These are phyloP conservation scores for Trichoderma sp. DNA, from an alignment of 2,329 filamentous ascomycete genomes.

Conservation along the genomic window DNA sequence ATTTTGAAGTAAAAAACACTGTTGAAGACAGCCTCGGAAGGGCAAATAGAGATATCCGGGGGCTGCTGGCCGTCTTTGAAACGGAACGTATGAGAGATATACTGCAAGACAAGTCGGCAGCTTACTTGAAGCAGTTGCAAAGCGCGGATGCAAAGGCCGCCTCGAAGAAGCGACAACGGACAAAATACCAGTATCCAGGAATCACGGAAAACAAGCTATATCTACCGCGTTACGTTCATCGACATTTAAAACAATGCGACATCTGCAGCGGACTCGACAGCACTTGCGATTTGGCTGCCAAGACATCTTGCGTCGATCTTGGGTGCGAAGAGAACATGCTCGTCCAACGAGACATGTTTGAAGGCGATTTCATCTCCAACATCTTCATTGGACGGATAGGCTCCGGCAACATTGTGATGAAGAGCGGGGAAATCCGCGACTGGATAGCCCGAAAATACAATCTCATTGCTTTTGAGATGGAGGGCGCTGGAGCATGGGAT, in stretches of 20 bases:
- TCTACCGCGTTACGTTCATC: slow-evolving; percentile 34
- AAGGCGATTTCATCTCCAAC: slow-evolving; percentile 32
- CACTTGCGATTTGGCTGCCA: slow-evolving; percentile 31
- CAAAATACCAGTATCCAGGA: slow-evolving; percentile 33
- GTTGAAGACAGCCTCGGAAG: slow-evolving; percentile 33
- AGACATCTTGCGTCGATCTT: slow-evolving; percentile 33
- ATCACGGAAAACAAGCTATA: slow-evolving; percentile 35
- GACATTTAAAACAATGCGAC: slow-evolving; percentile 29
- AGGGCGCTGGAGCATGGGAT: slow-evolving; percentile 36
- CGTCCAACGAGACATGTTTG: slow-evolving; percentile 9
- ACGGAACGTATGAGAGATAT: slow-evolving; percentile 26
- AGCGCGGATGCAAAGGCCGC: slow-evolving; percentile 20
- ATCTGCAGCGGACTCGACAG: slow-evolving; percentile 12
- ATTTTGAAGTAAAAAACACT: slow-evolving; percentile 33
- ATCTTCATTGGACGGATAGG: slow-evolving; percentile 43
- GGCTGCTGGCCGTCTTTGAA: slow-evolving; percentile 31
- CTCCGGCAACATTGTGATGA: slow-evolving; percentile 45
- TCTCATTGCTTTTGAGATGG: slow-evolving; percentile 40
- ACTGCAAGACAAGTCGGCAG: slow-evolving; percentile 20
- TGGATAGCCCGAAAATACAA: slow-evolving; percentile 30
- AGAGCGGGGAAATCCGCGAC: slow-evolving; percentile 40
- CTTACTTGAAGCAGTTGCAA: slow-evolving; percentile 29
- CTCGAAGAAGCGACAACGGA: neutral
- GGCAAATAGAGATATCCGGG: slow-evolving; percentile 35
- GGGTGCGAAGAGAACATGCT: slow-evolving; percentile 32